Conservation (phyloP, 345 rosid species). For the Gossypium stocksii region DNA sequence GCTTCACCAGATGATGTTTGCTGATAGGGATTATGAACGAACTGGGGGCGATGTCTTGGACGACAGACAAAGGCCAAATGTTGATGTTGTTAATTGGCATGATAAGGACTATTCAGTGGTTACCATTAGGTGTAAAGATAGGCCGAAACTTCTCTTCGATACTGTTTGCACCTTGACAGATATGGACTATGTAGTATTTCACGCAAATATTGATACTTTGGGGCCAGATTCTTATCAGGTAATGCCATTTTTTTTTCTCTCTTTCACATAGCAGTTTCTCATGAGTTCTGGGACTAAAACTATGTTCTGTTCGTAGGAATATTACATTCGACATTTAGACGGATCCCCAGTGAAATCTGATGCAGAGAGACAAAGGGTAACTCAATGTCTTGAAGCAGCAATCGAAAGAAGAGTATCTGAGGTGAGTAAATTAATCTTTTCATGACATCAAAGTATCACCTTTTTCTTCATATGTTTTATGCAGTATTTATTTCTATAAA, state of each 20-base stretch:
- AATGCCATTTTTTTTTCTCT: background rate
- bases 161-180: constrained; percentile 89
- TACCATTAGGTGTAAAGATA: constrained; percentile 75
- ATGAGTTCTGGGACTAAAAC: background rate
- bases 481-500: background rate
- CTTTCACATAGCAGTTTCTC: background rate
- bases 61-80: constrained; percentile 63
- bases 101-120: constrained; percentile 86
- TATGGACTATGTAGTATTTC: constrained; percentile 77
- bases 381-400: constrained; percentile 92
- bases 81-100: constrained; percentile 68
- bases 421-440: constrained; percentile 30
- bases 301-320: constrained; percentile 43
- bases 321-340: constrained; percentile 67
- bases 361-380: constrained; percentile 73
- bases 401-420: constrained; percentile 89
- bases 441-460: constrained; percentile 1
- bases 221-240: constrained; percentile 47
- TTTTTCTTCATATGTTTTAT: background rate
- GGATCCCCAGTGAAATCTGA: constrained; percentile 70
- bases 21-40: constrained; percentile 84
- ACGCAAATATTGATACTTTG: constrained; percentile 35
- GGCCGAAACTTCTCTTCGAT: constrained; percentile 90
- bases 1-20: constrained; percentile 99
- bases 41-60: constrained; percentile 39